These are phyloP conservation scores for Leersia perrieri DNA, from an alignment of 176 grass and related monocot species.

Conservation along the genomic window DNA sequence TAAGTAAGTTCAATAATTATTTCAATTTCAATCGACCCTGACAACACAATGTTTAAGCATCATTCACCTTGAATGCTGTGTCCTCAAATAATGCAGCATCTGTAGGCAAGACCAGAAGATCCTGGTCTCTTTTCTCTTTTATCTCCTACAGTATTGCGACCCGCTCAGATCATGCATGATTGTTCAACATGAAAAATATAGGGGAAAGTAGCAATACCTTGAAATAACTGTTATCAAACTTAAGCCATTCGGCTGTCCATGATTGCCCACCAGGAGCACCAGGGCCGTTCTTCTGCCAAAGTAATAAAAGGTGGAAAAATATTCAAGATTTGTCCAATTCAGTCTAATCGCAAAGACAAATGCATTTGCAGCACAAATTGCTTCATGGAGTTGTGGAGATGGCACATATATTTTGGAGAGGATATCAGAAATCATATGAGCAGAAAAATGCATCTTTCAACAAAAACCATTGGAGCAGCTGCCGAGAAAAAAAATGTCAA, in stretches of 20 bases:
- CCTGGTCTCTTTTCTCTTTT: slow-evolving; percentile 82
- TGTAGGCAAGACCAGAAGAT: slow-evolving; percentile 88
- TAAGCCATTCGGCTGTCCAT: slow-evolving; percentile 92
- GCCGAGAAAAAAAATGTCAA: background rate
- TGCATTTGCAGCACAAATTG: background rate
- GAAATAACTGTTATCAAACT: slow-evolving; percentile 96
- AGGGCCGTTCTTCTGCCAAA: slow-evolving; percentile 85
- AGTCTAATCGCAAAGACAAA: background rate
- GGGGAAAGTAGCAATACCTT: slow-evolving; percentile 39
- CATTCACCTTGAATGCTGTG: slow-evolving; percentile 72
- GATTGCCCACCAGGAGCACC: slow-evolving; percentile 98
- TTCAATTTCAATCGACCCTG: background rate
- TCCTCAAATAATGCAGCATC: slow-evolving; percentile 93
- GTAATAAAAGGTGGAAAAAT: background rate
- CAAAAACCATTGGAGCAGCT: background rate
- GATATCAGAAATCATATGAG: background rate
- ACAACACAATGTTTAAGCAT: slow-evolving; percentile 15
- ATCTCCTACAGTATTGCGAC: slow-evolving; percentile 58
- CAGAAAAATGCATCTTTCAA: background rate
- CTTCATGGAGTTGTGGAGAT: slow-evolving; percentile 14
- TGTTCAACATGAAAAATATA: slow-evolving; percentile 8
- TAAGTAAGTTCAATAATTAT: slow-evolving; percentile 4
- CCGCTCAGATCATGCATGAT: slow-evolving; percentile 26
- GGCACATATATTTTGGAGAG: background rate
- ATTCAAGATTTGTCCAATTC: background rate